Evolutionary conservation across 2,329 filamentous ascomycete species (phyloP), one percentile per base, ranked within the genome.

Genomic region (Pseudogymnoascus sp.): DNA sequence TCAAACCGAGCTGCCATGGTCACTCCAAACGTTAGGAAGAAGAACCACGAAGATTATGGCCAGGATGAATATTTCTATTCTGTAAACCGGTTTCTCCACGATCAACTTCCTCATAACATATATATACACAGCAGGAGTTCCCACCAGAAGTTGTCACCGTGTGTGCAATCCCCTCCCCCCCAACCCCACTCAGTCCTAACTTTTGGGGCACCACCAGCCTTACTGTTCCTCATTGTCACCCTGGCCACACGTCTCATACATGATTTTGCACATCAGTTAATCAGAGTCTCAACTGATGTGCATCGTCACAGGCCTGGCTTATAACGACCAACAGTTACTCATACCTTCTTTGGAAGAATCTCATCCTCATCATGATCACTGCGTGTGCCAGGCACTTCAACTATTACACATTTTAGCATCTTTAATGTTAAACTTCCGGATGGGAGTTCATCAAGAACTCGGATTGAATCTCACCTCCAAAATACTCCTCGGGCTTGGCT

Each of bases 361-460:
- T 10, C 7, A 15, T 59, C 29, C 26, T 10, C 7, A 15, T 59
- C 29, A 7, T 13, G 7, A 19, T 9, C 23, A 38, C 13, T 21
- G 23, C 21, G 38, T 11, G 33, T 26, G 33, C 59, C 38, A 38
- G 33, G 59, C 19, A 62, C 66, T 29, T 71, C 69, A 4, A 44
- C 42, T 33, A 64, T 67, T 26, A 67, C 66, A 26, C 61, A 70
- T 68, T 13, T 71, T 68, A 62, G 71, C 70, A 70, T n/a, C n/a
- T 9, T 17, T 40, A n/a, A n/a, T 26, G 5, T 35, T 3, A 1
- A 23, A 17, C 23, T 23, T 26, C 13, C 35, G 9, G n/a, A 38
- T 6, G 35, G 15, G 11, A 40, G n/a, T 19, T 17, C 4, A n/a
- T 31, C 59, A 60, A 56, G 29, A 15, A 5, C 11, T 56, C n/a